These are phyloP conservation scores for Auricularia heimuer DNA, from an alignment of 768 basidiomycete species.

Conservation along the genomic window DNA sequence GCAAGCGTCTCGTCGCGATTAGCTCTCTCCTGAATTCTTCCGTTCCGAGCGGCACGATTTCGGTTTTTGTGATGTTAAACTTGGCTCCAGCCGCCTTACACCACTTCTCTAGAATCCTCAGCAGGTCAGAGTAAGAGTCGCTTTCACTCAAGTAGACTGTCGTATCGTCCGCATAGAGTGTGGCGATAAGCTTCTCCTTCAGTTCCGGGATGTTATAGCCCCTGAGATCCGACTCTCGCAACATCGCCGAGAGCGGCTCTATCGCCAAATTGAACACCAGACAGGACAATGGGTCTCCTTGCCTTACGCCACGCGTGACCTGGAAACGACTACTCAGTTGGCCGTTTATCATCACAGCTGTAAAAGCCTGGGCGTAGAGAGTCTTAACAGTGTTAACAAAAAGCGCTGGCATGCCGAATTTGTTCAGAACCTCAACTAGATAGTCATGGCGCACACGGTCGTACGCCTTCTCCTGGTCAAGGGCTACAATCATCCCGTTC, in stretches of 20 bases:
- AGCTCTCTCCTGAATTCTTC: too few species aligned
- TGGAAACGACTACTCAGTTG: slow-evolving; percentile 15
- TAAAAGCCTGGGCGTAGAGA: slow-evolving; percentile 22
- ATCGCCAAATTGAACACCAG: slow-evolving; percentile 32
- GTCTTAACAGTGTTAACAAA: slow-evolving; percentile 17
- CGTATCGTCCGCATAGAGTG: slow-evolving; percentile 10
- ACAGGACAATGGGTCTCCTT: slow-evolving; percentile 32
- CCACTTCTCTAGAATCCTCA: too few species aligned
- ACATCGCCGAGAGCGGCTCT: slow-evolving; percentile 26
- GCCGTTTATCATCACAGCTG: slow-evolving; percentile 26
- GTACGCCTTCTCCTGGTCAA: slow-evolving; percentile 9
- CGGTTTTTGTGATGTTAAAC: too few species aligned
- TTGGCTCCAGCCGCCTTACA: too few species aligned
- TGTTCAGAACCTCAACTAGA: slow-evolving; percentile 6
- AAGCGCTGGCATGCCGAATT: slow-evolving; percentile 2
- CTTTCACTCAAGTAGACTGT: neutral
- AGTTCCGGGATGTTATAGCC: too few species aligned
- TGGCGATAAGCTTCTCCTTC: too few species aligned
- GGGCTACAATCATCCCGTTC: slow-evolving; percentile 10
- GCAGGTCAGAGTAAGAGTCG: too few species aligned
- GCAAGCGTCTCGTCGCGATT: too few species aligned
- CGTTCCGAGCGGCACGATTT: too few species aligned
- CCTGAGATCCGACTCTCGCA: slow-evolving; percentile 11
- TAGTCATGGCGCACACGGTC: slow-evolving; percentile 13
- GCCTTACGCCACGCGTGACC: slow-evolving; percentile 25